These are phyloP conservation scores for Tilletia caries DNA, from an alignment of 1,284 basidiomycete species.

Conservation along the genomic window DNA sequence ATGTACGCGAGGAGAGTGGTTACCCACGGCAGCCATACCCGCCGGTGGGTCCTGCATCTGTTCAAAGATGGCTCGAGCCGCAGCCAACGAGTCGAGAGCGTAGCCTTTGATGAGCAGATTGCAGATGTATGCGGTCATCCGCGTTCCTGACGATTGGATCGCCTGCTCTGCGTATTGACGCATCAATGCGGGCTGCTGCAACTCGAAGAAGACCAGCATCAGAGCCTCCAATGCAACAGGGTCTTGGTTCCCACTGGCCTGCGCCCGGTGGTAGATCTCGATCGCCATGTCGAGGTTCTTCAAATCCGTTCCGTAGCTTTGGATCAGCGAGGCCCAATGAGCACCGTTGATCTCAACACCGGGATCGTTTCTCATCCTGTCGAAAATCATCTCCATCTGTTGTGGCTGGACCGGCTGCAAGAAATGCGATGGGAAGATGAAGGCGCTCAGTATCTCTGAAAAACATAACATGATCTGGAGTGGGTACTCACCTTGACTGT, in stretches of 20 bases:
- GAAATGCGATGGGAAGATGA: slow-evolving; percentile 98
- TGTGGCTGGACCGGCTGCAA: slow-evolving; percentile 50
- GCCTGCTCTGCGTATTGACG: slow-evolving; percentile 49
- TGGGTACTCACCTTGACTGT: slow-evolving; percentile 80
- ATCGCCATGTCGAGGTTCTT: slow-evolving; percentile 76
- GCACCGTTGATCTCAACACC: slow-evolving; percentile 69
- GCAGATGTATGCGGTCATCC: slow-evolving; percentile 92
- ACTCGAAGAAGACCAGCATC: slow-evolving; percentile 77
- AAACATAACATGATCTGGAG: slow-evolving; percentile 83
- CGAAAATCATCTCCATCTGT: slow-evolving; percentile 73
- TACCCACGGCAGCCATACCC: slow-evolving; percentile 83
- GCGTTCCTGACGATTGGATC: slow-evolving; percentile 59
- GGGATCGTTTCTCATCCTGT: slow-evolving; percentile 61
- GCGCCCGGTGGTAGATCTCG: slow-evolving; percentile 64
- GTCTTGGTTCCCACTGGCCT: slow-evolving; percentile 55
- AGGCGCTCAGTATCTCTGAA: slow-evolving; percentile 91
- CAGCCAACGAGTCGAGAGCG: slow-evolving; percentile 70
- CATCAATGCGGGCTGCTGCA: slow-evolving; percentile 59
- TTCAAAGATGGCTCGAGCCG: slow-evolving; percentile 67
- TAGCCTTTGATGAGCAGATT: slow-evolving; percentile 77
- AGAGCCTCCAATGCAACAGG: slow-evolving; percentile 87
- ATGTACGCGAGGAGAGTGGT: slow-evolving; percentile 64
- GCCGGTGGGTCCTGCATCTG: slow-evolving; percentile 76
- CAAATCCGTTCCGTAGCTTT: slow-evolving; percentile 77
- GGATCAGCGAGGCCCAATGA: slow-evolving; percentile 90